These are phyloP conservation scores for Clavariopsis aquatica DNA, from an alignment of 495 filamentous ascomycete genomes.

Conservation along the genomic window DNA sequence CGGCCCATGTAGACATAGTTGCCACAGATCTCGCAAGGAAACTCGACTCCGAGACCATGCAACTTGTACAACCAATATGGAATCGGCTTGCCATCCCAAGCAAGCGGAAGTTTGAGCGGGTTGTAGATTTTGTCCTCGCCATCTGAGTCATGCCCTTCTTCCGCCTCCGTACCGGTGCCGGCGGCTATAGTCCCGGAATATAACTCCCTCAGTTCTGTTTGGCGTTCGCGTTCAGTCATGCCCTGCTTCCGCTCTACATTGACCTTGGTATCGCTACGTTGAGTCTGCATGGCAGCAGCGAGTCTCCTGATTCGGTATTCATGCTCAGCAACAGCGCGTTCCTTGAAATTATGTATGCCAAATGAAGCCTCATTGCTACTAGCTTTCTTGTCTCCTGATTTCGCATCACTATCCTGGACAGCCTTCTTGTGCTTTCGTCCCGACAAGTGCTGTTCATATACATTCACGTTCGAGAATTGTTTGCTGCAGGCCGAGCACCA, in stretches of 20 bases:
- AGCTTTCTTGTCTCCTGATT: conserved; percentile 39
- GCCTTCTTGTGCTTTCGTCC: conserved; percentile 91
- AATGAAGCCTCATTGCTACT: conserved; percentile 32
- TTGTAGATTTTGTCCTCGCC: conserved; percentile 89
- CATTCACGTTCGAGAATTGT: conserved; percentile 92
- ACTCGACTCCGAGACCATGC: conserved; percentile 93
- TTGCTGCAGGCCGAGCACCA: conserved; percentile 92
- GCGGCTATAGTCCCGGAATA: conserved; percentile 61
- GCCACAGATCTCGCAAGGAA: conserved; percentile 92
- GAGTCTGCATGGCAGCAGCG: conserved; percentile 70
- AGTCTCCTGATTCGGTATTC: conserved; percentile 81
- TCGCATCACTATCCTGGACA: conserved; percentile 54
- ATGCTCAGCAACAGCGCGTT: conserved; percentile 85
- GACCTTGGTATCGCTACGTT: conserved; percentile 79
- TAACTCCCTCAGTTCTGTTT: conserved; percentile 86
- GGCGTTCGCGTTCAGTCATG: conserved; percentile 92
- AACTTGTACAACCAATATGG: conserved; percentile 98
- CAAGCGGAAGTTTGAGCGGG: conserved; percentile 89
- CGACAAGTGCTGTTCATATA: conserved; percentile 83
- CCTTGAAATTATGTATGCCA: conserved; percentile 65
- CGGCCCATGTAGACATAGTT: conserved; percentile 98
- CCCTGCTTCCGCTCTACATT: conserved; percentile 94
- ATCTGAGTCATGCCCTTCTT: conserved; percentile 61
- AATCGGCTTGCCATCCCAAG: conserved; percentile 98
- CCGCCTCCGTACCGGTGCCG: conserved; percentile 41